Evolutionary conservation across 1,284 basidiomycete genomes (phyloP).

Genomic region (Austropuccinia psidii): DNA sequence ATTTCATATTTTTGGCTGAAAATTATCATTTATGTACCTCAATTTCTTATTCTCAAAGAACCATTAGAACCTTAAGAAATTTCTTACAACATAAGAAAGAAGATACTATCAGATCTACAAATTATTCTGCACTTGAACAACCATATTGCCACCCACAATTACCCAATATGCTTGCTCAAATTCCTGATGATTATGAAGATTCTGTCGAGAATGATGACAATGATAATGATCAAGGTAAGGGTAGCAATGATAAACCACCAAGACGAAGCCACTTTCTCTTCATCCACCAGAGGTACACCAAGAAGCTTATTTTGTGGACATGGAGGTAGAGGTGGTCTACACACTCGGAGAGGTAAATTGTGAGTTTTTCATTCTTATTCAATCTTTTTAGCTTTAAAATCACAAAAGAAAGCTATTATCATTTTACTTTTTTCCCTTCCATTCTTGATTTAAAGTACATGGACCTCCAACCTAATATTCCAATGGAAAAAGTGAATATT

Average conservation of each 20-base stretch:
- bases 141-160: conserved; percentile 39
- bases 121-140: conserved; percentile 2
- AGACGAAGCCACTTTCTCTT: conserved; percentile 19
- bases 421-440: no score
- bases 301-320: conserved; percentile 31
- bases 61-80: conserved; percentile 65
- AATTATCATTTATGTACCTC: conserved; percentile 35
- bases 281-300: conserved; percentile 31
- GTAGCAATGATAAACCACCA: no score
- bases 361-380: no score
- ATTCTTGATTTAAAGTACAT: no score
- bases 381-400: no score
- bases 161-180: conserved; percentile 37
- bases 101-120: conserved; percentile 45
- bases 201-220: conserved; percentile 29
- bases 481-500: no score
- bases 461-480: no score
- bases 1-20: conserved; percentile 23
- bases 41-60: conserved; percentile 28
- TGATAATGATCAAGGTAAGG: conserved; percentile 36
- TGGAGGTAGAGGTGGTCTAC: conserved; percentile 13
- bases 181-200: conserved; percentile 36
- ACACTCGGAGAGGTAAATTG: conserved; percentile 32
- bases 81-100: conserved; percentile 71
- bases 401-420: no score